Percentiles rank a stretch among this genome's conserved stretches.
Conservation (phyloP, 2,329 filamentous ascomycete species). For the Colletotrichum sp. region DNA sequence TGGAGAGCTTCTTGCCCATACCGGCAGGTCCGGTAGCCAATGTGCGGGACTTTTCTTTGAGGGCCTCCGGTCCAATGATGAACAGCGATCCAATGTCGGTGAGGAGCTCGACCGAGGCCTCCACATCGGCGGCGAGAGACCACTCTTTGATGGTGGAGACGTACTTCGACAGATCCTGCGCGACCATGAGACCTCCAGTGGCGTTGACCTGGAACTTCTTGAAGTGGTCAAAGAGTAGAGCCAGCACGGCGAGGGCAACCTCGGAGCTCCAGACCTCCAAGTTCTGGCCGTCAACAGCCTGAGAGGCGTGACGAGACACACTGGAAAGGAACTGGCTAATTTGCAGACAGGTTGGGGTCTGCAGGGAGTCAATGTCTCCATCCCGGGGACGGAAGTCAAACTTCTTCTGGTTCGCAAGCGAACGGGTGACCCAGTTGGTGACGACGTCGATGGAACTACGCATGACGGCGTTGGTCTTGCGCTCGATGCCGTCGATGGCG, state of each 20-base stretch:
- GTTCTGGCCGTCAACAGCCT: slow-evolving; percentile 83
- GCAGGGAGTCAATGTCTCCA: slow-evolving; percentile 77
- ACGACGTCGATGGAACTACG: slow-evolving; percentile 69
- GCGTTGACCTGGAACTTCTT: slow-evolving; percentile 94
- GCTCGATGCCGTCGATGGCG: slow-evolving; percentile 80
- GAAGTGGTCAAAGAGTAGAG: slow-evolving; percentile 87
- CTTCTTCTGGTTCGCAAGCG: slow-evolving; percentile 81
- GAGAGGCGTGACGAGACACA: slow-evolving; percentile 65
- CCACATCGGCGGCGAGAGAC: slow-evolving; percentile 73
- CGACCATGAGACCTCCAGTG: slow-evolving; percentile 92
- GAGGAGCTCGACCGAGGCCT: slow-evolving; percentile 79
- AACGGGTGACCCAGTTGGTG: slow-evolving; percentile 76
- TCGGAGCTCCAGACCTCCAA: slow-evolving; percentile 83
- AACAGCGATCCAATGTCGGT: slow-evolving; percentile 95
- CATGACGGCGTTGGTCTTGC: slow-evolving; percentile 73
- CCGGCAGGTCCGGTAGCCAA: slow-evolving; percentile 48
- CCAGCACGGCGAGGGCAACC: slow-evolving; percentile 78
- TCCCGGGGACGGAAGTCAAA: slow-evolving; percentile 90
- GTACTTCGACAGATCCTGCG: slow-evolving; percentile 95
- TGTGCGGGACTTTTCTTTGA: slow-evolving; percentile 72
- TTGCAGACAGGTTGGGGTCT: slow-evolving; percentile 83
- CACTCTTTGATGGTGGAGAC: slow-evolving; percentile 84
- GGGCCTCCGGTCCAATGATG: slow-evolving; percentile 84
- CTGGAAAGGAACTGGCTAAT: slow-evolving; percentile 82
- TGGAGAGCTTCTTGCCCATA: slow-evolving; percentile 61